A percentile compares a stretch with the other conserved stretches of the same genome.
These are phyloP conservation scores for Trichosporon coremiiforme DNA, from an alignment of 1,284 basidiomycete genomes.

Conservation along the genomic window DNA sequence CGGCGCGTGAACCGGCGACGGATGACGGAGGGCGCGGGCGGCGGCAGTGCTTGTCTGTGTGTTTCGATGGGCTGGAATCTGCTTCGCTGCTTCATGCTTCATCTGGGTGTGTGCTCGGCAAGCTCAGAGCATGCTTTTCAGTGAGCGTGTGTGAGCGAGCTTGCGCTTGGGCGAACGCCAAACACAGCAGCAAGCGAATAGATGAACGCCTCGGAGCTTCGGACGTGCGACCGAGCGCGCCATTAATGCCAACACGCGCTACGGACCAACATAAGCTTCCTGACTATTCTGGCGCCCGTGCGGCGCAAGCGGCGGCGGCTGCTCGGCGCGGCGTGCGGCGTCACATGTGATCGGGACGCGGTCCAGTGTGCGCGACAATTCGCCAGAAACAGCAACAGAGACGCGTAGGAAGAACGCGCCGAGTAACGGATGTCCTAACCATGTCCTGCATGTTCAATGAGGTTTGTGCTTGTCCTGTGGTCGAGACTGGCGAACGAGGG, in stretches of 20 bases:
- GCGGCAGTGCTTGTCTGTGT: neutral
- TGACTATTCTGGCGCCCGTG: neutral
- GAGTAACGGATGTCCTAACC: neutral
- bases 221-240: neutral
- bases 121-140: neutral
- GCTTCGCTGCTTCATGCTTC: neutral
- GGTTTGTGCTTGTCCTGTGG: neutral
- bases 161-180: neutral
- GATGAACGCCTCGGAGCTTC: neutral
- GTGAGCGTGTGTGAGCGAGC: neutral
- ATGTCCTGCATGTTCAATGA: neutral
- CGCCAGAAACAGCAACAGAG: neutral
- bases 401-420: constrained; percentile 5
- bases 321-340: neutral
- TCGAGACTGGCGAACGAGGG: neutral
- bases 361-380: neutral
- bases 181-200: neutral
- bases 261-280: neutral
- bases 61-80: neutral
- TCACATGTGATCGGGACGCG: constrained; percentile 4
- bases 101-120: neutral
- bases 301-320: neutral
- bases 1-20: neutral
- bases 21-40: no score
- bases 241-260: neutral